Base-by-base conservation (phyloP, 1,284 basidiomycete species). In the Naganishia albida region DNA sequence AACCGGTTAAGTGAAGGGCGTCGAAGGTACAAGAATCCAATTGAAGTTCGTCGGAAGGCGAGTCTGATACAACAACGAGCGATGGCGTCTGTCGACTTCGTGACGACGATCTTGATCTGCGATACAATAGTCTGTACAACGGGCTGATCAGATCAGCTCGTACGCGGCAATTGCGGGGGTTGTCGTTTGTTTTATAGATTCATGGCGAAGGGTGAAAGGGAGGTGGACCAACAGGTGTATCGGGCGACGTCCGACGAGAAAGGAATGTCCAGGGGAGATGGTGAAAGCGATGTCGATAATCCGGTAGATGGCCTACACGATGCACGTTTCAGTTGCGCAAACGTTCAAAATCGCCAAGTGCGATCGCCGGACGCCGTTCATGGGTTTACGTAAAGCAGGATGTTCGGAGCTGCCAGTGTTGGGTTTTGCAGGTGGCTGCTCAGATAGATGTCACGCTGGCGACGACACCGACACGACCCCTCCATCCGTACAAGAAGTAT, bases 141-240 rank as follows among this genome's bases (percentile, higher is more conserved):
- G 46, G 46, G 49, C 49, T 28, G 49, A 51, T 30, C 49, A 34
- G 49, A 51, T 51, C 49, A 51, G 49, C 34, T 34, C 34, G 34
- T 34, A 34, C 34, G 34, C 49, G 49, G 28, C 0, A 10, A 30
- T 18, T 13, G 51, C 34, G 18, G 51, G 30, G 51, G 13, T 18
- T 13, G 25, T 38, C 26, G 34, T 38, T 26, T 26, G 18, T 1
- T 53, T 51, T 53, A 53, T 53, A 34, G 30, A 7, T 18, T 7
- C 51, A 53, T 53, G 51, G 30, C 16, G 51, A 16, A 20, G 13
- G 30, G 34, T 53, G 18, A 39, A 53, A 53, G 51, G 34, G 51
- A 38, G 51, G 3, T 16, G 16, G 51, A 53, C 51, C 51, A 53
- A 53, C 51, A 53, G 51, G 28, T 51, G 25, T 28, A n/a, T 26